Base-by-base conservation (phyloP, 1,284 basidiomycete genomes). In the Tausonia pullulans region DNA sequence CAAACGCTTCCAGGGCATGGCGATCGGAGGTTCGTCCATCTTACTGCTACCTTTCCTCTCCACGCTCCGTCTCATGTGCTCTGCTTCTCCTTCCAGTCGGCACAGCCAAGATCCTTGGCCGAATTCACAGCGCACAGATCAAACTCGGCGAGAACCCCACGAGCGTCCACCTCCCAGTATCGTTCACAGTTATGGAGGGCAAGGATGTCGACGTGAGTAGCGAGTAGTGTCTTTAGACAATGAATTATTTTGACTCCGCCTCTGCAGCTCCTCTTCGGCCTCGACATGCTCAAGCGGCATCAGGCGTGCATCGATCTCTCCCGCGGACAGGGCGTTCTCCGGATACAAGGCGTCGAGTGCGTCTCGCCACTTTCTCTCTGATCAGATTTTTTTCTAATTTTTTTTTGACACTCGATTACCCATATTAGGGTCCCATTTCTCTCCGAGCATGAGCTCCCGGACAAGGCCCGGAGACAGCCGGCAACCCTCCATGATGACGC, bases 271-370 rank as follows among this genome's bases (percentile, higher is more conserved):
- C 80, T 98, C 2, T 88, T 98, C 62, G 96, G 95, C 4, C 81
- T 98, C 16, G 95, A 98, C 79, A 98, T 98, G 96, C 84, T 98
- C 63, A 98, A 95, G 77, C 87, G 93, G 1, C 91, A 97, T 73
- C 93, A 97, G 74, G 94, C 93, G 8, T 88, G 85, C 71, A 97
- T 98, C 73, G 96, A 98, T 75, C 83, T 98, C 41, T 81, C 85
- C 67, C 90, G 90, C 75, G 64, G 64, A 4, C 44, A 50, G 1
- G 85, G 87, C 71, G 87, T 88, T 10, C 82, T 98, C 14, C 81
- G 93, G 43, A 95, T 98, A 66, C 87, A 92, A 76, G 87, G 84
- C 3, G 82, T 87, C 41, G 87, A 92, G 74, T 65, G 46, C 54
- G 63, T 61, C 5, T 40, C 50, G 10, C 53, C 39, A 5, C 41